A percentile compares a stretch with the other conserved stretches of the same genome.
Evolutionary conservation across 345 rosid genomes (phyloP).

Genomic region (Camelina laxa): DNA sequence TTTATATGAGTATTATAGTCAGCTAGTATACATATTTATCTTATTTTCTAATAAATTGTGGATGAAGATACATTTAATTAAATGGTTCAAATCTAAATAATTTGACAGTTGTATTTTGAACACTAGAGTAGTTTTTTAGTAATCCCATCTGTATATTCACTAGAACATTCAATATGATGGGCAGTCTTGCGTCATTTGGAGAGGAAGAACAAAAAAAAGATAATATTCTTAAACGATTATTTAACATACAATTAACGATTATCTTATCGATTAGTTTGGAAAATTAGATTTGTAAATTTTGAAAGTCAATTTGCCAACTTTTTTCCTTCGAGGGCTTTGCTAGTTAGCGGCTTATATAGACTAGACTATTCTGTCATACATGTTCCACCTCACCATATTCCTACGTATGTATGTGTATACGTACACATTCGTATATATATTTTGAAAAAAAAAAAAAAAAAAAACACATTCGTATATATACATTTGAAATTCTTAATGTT

Average conservation of each 20-base stretch:
- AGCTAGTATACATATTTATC: background rate
- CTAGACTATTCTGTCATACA: slow-evolving; percentile 42
- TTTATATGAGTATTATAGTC: background rate
- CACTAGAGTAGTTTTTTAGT: slow-evolving; percentile 38
- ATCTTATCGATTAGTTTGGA: slow-evolving; percentile 11
- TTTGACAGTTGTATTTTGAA: slow-evolving; percentile 39
- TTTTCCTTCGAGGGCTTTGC: slow-evolving; percentile 9
- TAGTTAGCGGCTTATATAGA: slow-evolving; percentile 26
- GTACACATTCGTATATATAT: background rate
- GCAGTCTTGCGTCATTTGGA: slow-evolving; percentile 33
- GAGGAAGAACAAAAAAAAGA: background rate
- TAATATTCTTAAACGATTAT: slow-evolving; percentile 40
- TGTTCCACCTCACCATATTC: slow-evolving; percentile 42
- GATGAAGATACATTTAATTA: slow-evolving; percentile 5
- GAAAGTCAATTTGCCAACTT: slow-evolving; percentile 38
- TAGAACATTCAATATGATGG: slow-evolving; percentile 20
- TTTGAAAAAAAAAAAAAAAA: too few species aligned
- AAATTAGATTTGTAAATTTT: slow-evolving; percentile 30
- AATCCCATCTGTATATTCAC: slow-evolving; percentile 33
- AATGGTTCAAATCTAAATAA: slow-evolving; percentile 34
- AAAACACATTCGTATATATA: background rate
- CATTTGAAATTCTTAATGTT: background rate
- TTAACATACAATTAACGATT: slow-evolving; percentile 3
- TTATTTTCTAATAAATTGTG: background rate
- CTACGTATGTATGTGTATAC: slow-evolving; percentile 9